Evolutionary conservation across 257 asterid species (phyloP).

Genomic region (Solanum acaule): DNA sequence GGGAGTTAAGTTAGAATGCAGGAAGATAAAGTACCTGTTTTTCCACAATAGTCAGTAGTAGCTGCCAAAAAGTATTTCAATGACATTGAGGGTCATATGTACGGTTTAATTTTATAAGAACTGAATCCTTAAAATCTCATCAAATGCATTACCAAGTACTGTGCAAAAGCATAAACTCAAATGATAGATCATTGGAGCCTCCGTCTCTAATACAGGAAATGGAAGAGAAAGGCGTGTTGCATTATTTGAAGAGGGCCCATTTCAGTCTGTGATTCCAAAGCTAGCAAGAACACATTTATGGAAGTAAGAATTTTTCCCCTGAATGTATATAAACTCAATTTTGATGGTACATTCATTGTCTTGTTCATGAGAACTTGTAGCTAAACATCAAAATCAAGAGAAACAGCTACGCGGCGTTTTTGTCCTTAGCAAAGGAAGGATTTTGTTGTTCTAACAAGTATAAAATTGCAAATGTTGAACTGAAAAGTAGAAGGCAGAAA

Average conservation of each 20-base stretch:
- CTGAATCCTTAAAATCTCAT: neutral
- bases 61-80: neutral
- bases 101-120: neutral
- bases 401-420: neutral
- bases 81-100: neutral
- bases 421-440: neutral
- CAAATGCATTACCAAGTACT: neutral
- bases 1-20: neutral
- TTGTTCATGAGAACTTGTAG: no score
- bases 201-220: no score
- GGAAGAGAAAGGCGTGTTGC: no score
- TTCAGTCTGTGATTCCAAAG: no score
- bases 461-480: neutral
- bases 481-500: neutral
- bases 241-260: no score
- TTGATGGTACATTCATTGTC: neutral
- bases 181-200: neutral
- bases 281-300: neutral
- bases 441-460: neutral
- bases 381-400: neutral
- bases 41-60: neutral
- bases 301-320: neutral
- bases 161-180: neutral
- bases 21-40: neutral
- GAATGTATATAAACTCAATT: no score